These are phyloP conservation scores for Solanum piurae DNA, from an alignment of 257 asterid species.

Conservation along the genomic window DNA sequence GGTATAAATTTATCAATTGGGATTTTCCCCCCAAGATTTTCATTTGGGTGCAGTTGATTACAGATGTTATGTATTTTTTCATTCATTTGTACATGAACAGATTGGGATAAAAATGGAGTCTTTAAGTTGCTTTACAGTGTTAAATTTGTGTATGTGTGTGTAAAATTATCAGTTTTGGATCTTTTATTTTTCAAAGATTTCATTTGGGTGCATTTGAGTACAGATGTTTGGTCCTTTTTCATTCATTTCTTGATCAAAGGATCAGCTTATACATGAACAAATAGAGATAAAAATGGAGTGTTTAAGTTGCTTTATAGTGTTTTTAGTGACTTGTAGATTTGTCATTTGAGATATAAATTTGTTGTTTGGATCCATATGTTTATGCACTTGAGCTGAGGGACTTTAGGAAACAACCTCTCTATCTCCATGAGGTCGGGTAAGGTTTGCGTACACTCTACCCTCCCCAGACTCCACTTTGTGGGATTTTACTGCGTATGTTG, in stretches of 20 bases:
- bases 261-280: neutral
- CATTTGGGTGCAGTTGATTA: neutral
- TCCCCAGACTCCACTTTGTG: accelerated
- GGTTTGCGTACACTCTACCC: neutral
- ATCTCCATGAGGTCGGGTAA: no score
- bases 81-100: neutral
- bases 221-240: neutral
- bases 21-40: neutral
- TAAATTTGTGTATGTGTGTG: neutral
- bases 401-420: neutral
- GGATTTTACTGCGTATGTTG: neutral
- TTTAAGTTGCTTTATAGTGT: neutral
- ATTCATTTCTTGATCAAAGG: neutral
- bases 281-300: neutral
- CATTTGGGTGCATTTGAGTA: neutral
- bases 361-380: neutral
- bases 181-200: neutral
- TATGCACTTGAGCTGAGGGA: neutral
- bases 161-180: neutral
- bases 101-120: neutral
- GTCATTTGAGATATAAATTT: neutral
- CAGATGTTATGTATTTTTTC: neutral
- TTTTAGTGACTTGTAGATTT: neutral
- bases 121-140: neutral
- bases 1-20: neutral